Evolutionary conservation across 176 grass and related monocot genomes (phyloP).

Genomic region (Melocanna baccifera): DNA sequence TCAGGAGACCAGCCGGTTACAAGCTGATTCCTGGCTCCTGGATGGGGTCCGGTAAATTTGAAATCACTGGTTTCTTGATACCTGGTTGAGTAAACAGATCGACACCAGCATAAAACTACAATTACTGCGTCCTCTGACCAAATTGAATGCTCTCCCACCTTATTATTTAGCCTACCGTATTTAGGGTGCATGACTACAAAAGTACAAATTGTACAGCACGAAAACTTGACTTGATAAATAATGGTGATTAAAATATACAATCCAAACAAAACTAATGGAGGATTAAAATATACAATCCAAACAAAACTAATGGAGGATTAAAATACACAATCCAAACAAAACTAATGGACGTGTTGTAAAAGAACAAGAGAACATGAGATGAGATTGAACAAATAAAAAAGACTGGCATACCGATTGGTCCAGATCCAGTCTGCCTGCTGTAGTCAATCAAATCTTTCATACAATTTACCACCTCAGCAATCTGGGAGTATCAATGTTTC

Average conservation of each 20-base stretch:
- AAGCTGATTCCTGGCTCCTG: neutral
- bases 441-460: conserved; percentile 99
- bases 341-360: neutral
- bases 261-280: conserved; percentile 15
- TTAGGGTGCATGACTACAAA: neutral
- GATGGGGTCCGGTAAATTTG: neutral
- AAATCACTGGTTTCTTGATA: neutral
- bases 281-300: too few relatives aligned
- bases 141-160: neutral
- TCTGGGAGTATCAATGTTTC: conserved; percentile 51
- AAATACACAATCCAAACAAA: conserved; percentile 9
- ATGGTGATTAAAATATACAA: conserved; percentile 4
- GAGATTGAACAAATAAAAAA: neutral
- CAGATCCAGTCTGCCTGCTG: conserved; percentile 77
- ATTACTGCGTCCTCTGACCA: neutral
- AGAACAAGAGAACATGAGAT: neutral
- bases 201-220: neutral
- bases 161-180: neutral
- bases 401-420: conserved; percentile 65
- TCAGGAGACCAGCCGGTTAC: neutral
- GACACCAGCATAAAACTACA: neutral
- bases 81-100: neutral
- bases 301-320: conserved; percentile 11
- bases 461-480: conserved; percentile 94
- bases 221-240: neutral